Conservation (phyloP, 2,329 filamentous ascomycete species). For the Fusarium albidum region DNA sequence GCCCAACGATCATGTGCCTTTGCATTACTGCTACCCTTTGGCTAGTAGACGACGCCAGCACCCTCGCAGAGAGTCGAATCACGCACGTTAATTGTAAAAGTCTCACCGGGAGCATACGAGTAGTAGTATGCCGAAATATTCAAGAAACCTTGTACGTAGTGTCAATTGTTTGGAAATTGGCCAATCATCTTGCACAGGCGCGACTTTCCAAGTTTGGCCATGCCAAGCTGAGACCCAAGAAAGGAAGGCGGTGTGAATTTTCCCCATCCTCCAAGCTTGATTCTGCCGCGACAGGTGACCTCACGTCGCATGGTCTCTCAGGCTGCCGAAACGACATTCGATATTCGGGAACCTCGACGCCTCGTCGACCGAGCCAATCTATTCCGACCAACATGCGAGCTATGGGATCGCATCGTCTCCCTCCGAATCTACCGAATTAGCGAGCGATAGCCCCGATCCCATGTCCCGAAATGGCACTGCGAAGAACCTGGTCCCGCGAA, state of each 20-base stretch:
- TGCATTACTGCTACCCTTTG: no score
- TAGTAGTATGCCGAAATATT: no score
- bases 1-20: no score
- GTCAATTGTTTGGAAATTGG: no score
- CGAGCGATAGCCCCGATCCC: constrained; percentile 33
- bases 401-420: constrained; percentile 24
- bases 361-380: constrained; percentile 18
- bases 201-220: constrained; percentile 5
- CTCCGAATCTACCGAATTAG: constrained; percentile 30
- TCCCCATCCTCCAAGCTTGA: constrained; percentile 13
- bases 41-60: no score
- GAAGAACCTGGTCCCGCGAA: constrained; percentile 49
- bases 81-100: no score
- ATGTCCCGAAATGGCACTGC: constrained; percentile 42
- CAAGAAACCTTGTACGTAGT: no score
- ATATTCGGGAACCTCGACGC: constrained; percentile 19
- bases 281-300: constrained; percentile 41
- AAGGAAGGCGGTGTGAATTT: constrained; percentile 40
- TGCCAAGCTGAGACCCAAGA: constrained; percentile 14
- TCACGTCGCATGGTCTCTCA: constrained; percentile 27
- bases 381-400: constrained; percentile 34
- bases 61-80: no score
- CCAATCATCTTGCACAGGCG: constrained; percentile 31
- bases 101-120: no score
- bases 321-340: constrained; percentile 15